phyloP scores from a whole-genome alignment of 331 rosid species.

The Arachis monticola region DNA sequence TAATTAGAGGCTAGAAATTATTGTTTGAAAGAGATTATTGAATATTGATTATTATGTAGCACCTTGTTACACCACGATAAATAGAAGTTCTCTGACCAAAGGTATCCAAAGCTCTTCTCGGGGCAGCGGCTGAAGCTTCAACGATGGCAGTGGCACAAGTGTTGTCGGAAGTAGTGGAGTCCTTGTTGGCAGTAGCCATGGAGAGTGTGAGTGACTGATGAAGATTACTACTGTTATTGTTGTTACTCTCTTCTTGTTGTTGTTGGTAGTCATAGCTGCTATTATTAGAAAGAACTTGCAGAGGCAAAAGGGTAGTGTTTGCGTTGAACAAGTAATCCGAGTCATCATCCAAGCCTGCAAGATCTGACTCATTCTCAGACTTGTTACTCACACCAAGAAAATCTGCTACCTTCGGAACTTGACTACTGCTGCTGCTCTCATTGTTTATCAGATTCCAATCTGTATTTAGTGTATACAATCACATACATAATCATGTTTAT shows the following conservation, averaged over 20 bases:
- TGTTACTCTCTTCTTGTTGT: constrained; percentile 34
- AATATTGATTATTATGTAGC: background rate
- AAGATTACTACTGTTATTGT: constrained; percentile 38
- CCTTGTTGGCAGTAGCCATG: constrained; percentile 69
- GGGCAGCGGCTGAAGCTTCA: constrained; percentile 55
- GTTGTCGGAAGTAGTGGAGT: constrained; percentile 29
- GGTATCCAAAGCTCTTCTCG: constrained; percentile 84
- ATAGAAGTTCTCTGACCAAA: constrained; percentile 97
- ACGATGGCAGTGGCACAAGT: constrained; percentile 40
- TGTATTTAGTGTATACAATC: constrained; percentile 31
- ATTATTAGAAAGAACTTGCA: constrained; percentile 51
- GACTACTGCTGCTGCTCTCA: constrained; percentile 58
- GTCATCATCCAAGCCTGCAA: constrained; percentile 60
- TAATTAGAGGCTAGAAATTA: too few relatives aligned
- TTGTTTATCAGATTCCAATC: constrained; percentile 83
- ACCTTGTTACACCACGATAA: constrained; percentile 97
- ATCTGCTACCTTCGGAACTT: constrained; percentile 92
- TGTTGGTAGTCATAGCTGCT: constrained; percentile 70
- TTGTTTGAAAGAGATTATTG: too few relatives aligned
- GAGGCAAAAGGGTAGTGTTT: constrained; percentile 52
- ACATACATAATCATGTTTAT: too few relatives aligned
- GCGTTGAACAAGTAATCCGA: constrained; percentile 65
- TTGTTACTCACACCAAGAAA: constrained; percentile 85
- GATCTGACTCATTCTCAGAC: constrained; percentile 81
- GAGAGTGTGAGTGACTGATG: constrained; percentile 87